These are phyloP conservation scores for Neurospora sp. DNA, from an alignment of 495 filamentous ascomycete species.

Conservation along the genomic window DNA sequence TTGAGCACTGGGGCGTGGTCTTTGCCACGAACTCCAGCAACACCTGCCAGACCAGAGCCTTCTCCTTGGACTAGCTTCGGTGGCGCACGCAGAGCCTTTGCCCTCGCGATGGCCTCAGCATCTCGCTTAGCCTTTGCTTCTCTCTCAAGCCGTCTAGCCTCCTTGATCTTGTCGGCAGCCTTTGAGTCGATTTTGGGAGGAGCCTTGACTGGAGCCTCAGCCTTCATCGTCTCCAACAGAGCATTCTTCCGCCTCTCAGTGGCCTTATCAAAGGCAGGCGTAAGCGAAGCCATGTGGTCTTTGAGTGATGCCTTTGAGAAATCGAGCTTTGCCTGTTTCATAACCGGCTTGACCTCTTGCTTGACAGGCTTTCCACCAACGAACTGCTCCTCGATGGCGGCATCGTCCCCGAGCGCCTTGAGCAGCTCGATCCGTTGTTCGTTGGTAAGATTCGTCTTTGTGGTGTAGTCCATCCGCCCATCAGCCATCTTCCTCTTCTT, in stretches of 20 bases:
- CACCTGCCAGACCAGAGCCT: constrained; percentile 65
- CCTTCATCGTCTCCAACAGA: constrained; percentile 7
- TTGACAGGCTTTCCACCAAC: constrained; percentile 42
- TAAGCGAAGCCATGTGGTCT: constrained; percentile 26
- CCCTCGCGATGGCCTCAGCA: constrained; percentile 52
- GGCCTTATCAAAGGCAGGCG: constrained; percentile 26
- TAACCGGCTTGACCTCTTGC: constrained; percentile 32
- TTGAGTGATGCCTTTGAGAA: constrained; percentile 36
- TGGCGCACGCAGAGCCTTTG: constrained; percentile 49
- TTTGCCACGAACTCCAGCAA: constrained; percentile 66
- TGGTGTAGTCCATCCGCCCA: constrained; percentile 34
- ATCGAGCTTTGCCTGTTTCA: constrained; percentile 60
- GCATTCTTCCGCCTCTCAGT: constrained; percentile 29
- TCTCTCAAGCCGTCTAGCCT: constrained; percentile 58
- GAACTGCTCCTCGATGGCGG: constrained; percentile 38
- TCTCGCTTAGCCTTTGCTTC: constrained; percentile 66
- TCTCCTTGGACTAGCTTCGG: constrained; percentile 54
- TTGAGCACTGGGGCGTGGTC: constrained; percentile 50
- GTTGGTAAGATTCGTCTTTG: constrained; percentile 61
- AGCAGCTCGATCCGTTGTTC: constrained; percentile 76
- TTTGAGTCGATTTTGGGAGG: constrained; percentile 18
- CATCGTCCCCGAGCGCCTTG: constrained; percentile 67
- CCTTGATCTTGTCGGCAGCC: constrained; percentile 46
- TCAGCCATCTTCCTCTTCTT: constrained; percentile 18
- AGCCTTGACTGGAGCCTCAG: constrained; percentile 5